These are phyloP conservation scores for Ganoderma multipileum DNA, from an alignment of 1,284 basidiomycete species.

Conservation along the genomic window DNA sequence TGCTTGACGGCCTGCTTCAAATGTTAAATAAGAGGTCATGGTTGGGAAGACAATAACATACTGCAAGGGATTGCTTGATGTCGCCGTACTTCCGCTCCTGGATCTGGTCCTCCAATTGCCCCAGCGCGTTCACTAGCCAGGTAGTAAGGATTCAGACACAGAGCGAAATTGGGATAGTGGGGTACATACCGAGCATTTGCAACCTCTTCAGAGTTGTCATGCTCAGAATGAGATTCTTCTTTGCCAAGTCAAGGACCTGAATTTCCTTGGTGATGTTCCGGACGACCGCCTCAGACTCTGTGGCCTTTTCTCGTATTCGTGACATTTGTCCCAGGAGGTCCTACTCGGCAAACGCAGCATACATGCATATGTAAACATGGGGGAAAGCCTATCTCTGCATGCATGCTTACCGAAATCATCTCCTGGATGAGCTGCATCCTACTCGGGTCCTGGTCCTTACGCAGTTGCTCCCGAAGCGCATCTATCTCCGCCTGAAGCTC, in stretches of 20 bases:
- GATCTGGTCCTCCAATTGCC: slow-evolving; percentile 81
- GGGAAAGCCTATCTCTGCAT: too few species aligned
- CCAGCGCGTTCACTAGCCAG: slow-evolving; percentile 76
- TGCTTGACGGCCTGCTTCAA: slow-evolving; percentile 81
- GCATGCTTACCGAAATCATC: slow-evolving; percentile 83
- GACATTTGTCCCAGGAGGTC: slow-evolving; percentile 94
- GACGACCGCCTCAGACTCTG: slow-evolving; percentile 95
- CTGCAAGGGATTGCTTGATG: slow-evolving; percentile 83
- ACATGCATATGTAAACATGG: slow-evolving; percentile 9
- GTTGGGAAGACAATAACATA: slow-evolving; percentile 44
- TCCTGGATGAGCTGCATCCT: slow-evolving; percentile 90
- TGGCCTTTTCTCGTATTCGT: slow-evolving; percentile 92
- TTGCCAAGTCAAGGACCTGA: slow-evolving; percentile 92
- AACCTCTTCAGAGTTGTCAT: slow-evolving; percentile 92
- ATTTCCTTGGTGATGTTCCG: slow-evolving; percentile 97
- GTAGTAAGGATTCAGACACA: slow-evolving; percentile 1
- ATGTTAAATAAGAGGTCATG: background rate
- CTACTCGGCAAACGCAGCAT: slow-evolving; percentile 46
- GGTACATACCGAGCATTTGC: slow-evolving; percentile 87
- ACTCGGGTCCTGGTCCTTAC: slow-evolving; percentile 80
- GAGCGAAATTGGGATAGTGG: background rate
- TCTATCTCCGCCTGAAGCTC: slow-evolving; percentile 79
- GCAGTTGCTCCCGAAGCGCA: slow-evolving; percentile 69
- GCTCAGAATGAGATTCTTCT: slow-evolving; percentile 89
- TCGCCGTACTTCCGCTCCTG: slow-evolving; percentile 83